Base-by-base conservation (phyloP, 73 alveolate genomes). In the Stentor roeselii region DNA sequence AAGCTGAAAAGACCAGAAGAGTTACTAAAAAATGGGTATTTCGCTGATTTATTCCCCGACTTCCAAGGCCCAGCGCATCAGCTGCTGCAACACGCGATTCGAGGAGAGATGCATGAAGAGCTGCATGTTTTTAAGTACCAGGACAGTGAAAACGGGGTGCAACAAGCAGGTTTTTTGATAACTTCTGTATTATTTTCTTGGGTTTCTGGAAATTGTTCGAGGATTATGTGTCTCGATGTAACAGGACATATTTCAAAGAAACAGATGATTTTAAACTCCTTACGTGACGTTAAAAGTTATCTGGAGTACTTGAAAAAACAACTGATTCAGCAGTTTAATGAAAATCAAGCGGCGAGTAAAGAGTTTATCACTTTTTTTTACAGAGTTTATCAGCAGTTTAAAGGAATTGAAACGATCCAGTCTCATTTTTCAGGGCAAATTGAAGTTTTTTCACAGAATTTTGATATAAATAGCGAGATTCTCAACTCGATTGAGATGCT, bases 401-500 rank as follows among this genome's bases (percentile, higher is more conserved):
- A 21, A 21, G 80, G 37, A 27, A 67, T 11, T 34, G 15, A 21
- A 67, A n/a, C 37, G 0, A 21, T 67, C 37, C 37, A 67, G 21
- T 27, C 50, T 21, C 42, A 21, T 11, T 67, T 67, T 2, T 21
- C 80, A 0, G 37, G 80, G 27, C 15, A 36, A 30, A 21, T 67
- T 67, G 37, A 21, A 34, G 15, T 67, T 21, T 11, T 14, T 67
- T 21, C 11, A 34, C 42, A 67, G 11, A 67, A n/a, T 67, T 67
- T 67, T 67, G 80, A 67, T 34, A 34, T 67, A 30, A 67, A 67
- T 67, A 11, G 42, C 11, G 80, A 67, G 37, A 67, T 67, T 2
- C 41, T 27, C 34, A 67, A 67, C 37, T 27, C 34, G 34, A 32
- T 67, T 0, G 80, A 67, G 34, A 1, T 67, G 42, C 34, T 21